Conservation (phyloP, 2,329 filamentous ascomycete species). For the Nemania abortiva region DNA sequence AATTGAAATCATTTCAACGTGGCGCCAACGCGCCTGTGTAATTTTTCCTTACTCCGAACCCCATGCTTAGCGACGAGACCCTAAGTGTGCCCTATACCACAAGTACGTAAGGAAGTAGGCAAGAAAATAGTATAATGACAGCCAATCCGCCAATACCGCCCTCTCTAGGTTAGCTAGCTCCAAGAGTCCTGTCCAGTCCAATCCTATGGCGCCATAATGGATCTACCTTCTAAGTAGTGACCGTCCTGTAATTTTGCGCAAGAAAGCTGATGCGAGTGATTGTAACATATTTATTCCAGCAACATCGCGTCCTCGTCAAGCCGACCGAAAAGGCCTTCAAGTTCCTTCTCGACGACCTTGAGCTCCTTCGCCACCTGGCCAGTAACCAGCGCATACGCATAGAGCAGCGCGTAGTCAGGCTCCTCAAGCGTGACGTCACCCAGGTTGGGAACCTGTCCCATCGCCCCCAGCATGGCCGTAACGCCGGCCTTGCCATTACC, state of each 20-base stretch:
- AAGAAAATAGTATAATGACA: background rate
- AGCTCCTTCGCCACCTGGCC: constrained; percentile 75
- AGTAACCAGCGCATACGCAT: constrained; percentile 84
- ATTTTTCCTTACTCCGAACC: background rate
- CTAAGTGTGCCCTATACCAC: background rate
- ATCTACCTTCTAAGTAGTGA: background rate
- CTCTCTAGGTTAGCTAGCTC: too few species aligned
- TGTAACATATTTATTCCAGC: constrained; percentile 57
- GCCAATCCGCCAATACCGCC: background rate
- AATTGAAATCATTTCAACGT: background rate
- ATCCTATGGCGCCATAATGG: background rate
- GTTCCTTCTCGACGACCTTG: constrained; percentile 68
- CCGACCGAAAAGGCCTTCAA: constrained; percentile 73
- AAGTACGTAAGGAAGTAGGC: background rate
- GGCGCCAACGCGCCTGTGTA: background rate
- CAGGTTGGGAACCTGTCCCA: constrained; percentile 45
- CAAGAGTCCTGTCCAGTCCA: background rate
- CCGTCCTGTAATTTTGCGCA: background rate
- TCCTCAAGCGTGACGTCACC: constrained; percentile 67
- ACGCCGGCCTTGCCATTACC: background rate
- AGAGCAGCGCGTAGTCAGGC: constrained; percentile 89
- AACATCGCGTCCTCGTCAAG: constrained; percentile 70
- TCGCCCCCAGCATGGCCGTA: constrained; percentile 37
- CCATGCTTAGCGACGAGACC: background rate
- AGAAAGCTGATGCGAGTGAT: background rate